phyloP scores from a whole-genome alignment of 768 basidiomycete species.

The Plicaturopsis crispa region DNA sequence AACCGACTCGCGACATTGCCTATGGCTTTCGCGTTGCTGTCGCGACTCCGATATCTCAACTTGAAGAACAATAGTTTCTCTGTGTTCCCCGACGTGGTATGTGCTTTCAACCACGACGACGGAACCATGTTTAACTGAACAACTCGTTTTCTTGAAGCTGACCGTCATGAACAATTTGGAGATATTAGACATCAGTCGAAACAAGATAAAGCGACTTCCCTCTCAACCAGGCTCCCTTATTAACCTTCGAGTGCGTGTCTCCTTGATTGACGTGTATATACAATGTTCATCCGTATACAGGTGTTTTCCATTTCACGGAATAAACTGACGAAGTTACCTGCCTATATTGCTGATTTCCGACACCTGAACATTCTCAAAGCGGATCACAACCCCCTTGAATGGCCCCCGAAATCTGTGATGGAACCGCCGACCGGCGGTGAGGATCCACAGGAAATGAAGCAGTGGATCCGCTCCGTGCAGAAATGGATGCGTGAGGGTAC shows the following conservation, averaged over 20 bases:
- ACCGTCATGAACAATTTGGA: conserved; percentile 83
- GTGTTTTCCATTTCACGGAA: conserved; percentile 86
- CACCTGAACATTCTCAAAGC: conserved; percentile 74
- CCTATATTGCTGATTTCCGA: conserved; percentile 68
- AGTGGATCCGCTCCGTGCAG: conserved; percentile 68
- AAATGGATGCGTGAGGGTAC: conserved; percentile 70
- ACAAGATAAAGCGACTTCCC: conserved; percentile 80
- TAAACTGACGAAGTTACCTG: conserved; percentile 70
- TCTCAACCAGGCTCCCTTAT: conserved; percentile 69
- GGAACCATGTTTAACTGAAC: conserved; percentile 8
- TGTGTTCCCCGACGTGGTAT: conserved; percentile 80
- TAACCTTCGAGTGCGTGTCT: conserved; percentile 56
- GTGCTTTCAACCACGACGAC: conserved; percentile 21
- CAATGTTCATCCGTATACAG: conserved; percentile 37
- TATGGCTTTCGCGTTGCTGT: conserved; percentile 61
- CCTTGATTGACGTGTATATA: no score
- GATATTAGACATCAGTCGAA: conserved; percentile 90
- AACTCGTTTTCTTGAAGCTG: conserved; percentile 39
- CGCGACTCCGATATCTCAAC: conserved; percentile 77
- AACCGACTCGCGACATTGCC: conserved; percentile 80
- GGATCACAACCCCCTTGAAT: conserved; percentile 90
- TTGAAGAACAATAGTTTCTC: conserved; percentile 79
- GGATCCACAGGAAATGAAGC: conserved; percentile 47
- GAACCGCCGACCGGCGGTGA: conserved; percentile 32
- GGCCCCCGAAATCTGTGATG: conserved; percentile 69